Percentiles rank a stretch among this genome's conserved stretches.
These are phyloP conservation scores for Microsporum ferrugineum DNA, from an alignment of 2,329 filamentous ascomycete genomes.

Conservation along the genomic window DNA sequence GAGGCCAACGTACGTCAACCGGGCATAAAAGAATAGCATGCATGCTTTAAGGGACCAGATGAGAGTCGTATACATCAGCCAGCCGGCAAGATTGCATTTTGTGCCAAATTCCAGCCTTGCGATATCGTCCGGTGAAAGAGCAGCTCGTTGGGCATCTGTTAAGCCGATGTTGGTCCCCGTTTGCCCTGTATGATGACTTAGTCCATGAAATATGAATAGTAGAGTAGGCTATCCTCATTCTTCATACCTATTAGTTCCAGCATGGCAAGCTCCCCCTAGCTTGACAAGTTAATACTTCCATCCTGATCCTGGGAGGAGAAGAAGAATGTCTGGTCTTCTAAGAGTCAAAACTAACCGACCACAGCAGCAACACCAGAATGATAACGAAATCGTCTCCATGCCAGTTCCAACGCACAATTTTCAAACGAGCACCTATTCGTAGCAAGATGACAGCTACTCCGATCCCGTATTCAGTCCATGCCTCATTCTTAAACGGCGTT, in stretches of 20 bases:
- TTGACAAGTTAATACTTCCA: not conserved
- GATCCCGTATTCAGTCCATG: conserved; percentile 36
- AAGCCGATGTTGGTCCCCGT: conserved; percentile 33
- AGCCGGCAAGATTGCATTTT: conserved; percentile 27
- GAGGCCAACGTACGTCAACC: conserved; percentile 29
- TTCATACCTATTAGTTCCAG: conserved; percentile 17
- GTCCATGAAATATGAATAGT: not conserved
- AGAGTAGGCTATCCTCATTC: not conserved
- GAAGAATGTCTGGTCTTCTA: not conserved
- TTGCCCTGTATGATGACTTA: conserved; percentile 19
- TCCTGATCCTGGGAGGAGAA: not conserved
- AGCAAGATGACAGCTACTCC: conserved; percentile 29
- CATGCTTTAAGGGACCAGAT: conserved; percentile 36
- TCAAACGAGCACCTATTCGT: conserved; percentile 32
- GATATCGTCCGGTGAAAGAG: conserved; percentile 23
- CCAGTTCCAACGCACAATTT: conserved; percentile 31
- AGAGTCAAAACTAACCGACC: conserved; percentile 22
- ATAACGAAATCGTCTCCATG: conserved; percentile 38
- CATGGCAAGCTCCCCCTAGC: conserved; percentile 16
- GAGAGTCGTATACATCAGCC: conserved; percentile 34
- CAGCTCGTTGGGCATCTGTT: conserved; percentile 22
- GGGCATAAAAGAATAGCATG: conserved; percentile 35
- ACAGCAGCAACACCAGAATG: conserved; percentile 27
- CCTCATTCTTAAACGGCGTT: conserved; percentile 35
- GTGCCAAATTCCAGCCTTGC: conserved; percentile 24